phyloP scores from a whole-genome alignment of 2,329 filamentous ascomycete genomes.

The Pseudocercospora eumusae region DNA sequence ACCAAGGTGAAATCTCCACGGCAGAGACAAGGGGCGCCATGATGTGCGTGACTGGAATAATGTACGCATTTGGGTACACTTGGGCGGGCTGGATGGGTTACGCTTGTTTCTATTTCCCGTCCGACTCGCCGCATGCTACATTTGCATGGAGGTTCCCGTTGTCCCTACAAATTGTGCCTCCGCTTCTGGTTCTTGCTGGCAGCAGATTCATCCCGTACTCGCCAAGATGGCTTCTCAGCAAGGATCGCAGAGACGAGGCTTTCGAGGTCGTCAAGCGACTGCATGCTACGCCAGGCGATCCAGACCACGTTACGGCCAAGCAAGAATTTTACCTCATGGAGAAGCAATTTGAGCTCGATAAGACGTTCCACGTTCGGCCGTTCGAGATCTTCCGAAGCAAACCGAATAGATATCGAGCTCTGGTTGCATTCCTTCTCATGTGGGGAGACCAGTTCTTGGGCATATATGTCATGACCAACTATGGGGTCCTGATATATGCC shows the following conservation, averaged over 20 bases:
- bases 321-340: conserved; percentile 50
- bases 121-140: conserved; percentile 35
- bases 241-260: conserved; percentile 33
- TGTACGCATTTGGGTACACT: conserved; percentile 47
- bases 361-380: conserved; percentile 37
- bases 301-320: conserved; percentile 42
- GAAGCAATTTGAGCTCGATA: conserved; percentile 48
- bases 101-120: conserved; percentile 44
- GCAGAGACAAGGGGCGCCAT: conserved; percentile 45
- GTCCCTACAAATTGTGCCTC: conserved; percentile 47
- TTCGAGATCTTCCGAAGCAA: conserved; percentile 48
- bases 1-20: conserved; percentile 46
- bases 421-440: conserved; percentile 47
- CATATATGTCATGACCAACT: conserved; percentile 39
- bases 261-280: conserved; percentile 48
- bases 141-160: conserved; percentile 52
- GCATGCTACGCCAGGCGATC: conserved; percentile 46
- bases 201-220: conserved; percentile 42
- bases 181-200: conserved; percentile 45
- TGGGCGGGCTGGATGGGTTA: conserved; percentile 47
- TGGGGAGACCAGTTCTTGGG: conserved; percentile 31
- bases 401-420: conserved; percentile 45
- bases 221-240: conserved; percentile 33
- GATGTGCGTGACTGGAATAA: conserved; percentile 45
- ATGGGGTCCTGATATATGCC: conserved; percentile 46